A percentile compares a stretch with the other conserved stretches of the same genome.
phyloP scores from a whole-genome alignment of 1,139 yeast species.

The Suhomyces panamericanus region DNA sequence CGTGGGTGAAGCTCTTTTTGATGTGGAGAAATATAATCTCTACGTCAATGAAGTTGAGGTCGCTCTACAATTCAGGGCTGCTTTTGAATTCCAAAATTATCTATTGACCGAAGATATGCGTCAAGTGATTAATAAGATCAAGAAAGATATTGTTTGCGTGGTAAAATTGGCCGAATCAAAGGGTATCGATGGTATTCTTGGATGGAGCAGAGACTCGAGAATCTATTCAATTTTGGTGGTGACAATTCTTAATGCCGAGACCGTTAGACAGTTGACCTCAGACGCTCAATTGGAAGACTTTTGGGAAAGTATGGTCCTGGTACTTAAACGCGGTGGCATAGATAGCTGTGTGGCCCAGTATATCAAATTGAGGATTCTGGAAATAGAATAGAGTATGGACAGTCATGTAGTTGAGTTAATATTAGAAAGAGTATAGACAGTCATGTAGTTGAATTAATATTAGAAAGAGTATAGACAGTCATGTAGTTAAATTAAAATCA shows the following conservation, averaged over 20 bases:
- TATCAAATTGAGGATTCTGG: neutral
- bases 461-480: no score
- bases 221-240: slow-evolving; percentile 11
- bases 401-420: no score
- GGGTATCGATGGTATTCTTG: slow-evolving; percentile 18
- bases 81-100: neutral
- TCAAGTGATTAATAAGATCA: neutral
- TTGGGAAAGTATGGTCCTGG: neutral
- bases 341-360: slow-evolving; percentile 5
- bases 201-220: slow-evolving; percentile 23
- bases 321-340: slow-evolving; percentile 5
- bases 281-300: neutral
- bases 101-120: neutral
- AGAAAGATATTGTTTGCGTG: slow-evolving; percentile 1
- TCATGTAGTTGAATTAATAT: no score
- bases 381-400: neutral
- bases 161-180: slow-evolving; percentile 5
- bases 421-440: no score
- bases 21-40: slow-evolving; percentile 33
- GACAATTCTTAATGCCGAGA: slow-evolving; percentile 11
- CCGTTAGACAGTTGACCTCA: neutral
- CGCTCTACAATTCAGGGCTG: slow-evolving; percentile 4
- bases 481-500: no score
- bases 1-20: slow-evolving; percentile 23
- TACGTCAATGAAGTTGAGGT: slow-evolving; percentile 26